Conservation (phyloP, 108 stramenopile genomes). For the Cyclotella choctawhatcheeana region DNA sequence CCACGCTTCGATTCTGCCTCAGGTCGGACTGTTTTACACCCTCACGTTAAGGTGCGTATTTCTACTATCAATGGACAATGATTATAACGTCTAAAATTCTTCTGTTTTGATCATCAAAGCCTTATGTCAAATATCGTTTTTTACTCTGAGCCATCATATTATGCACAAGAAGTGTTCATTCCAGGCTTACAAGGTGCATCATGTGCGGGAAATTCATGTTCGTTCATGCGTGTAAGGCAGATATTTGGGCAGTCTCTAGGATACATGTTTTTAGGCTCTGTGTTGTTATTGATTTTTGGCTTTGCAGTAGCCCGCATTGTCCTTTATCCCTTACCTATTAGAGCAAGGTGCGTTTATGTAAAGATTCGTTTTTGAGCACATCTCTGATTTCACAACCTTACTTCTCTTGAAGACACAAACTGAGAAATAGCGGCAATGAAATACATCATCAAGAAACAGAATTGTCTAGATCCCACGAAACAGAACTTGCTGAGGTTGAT, state of each 20-base stretch:
- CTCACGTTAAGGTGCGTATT: too few species aligned
- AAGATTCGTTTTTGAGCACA: too few species aligned
- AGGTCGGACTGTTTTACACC: conserved; percentile 55
- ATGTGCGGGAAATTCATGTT: conserved; percentile 48
- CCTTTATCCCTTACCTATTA: conserved; percentile 40
- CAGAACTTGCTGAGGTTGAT: conserved; percentile 37
- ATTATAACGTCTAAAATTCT: too few species aligned
- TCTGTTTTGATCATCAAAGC: too few species aligned
- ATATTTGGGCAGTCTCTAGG: conserved; percentile 34
- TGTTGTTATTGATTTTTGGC: conserved; percentile 47
- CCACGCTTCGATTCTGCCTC: conserved; percentile 51
- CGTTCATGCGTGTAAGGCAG: conserved; percentile 35
- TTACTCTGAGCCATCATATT: conserved; percentile 50
- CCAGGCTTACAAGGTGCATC: conserved; percentile 28
- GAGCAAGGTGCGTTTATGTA: conserved; percentile 35
- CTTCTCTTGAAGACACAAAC: not conserved
- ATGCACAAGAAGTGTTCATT: conserved; percentile 42
- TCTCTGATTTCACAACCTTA: too few species aligned
- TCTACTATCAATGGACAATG: too few species aligned
- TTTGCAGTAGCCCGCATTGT: conserved; percentile 29
- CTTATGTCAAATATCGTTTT: conserved; percentile 47
- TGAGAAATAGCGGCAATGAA: not conserved
- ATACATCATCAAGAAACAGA: not conserved
- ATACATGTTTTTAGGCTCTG: conserved; percentile 53
- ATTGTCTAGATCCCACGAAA: not conserved